Evolutionary conservation across 345 rosid species (phyloP), one percentile per base, ranked within the genome.

Genomic region (Pelargonium nanum): DNA sequence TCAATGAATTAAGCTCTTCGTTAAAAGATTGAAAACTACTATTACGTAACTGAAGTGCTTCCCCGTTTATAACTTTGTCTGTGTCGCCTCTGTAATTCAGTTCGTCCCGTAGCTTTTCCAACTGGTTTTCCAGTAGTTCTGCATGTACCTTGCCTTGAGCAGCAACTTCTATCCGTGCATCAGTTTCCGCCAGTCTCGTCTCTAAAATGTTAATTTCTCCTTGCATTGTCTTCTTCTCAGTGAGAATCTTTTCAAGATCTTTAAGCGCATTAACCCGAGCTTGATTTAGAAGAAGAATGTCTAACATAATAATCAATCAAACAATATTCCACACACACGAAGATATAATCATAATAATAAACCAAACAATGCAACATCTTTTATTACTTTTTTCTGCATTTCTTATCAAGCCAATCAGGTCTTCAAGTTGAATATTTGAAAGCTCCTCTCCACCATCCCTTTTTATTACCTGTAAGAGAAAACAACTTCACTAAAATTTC

Each of bases 361-460:
- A 4, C 22, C 32, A 22, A 22, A n/a, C 58, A 63, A 2, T 6
- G 32, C 25, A 24, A 65, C 25, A 22, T 58, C 62, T 55, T 75
- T 40, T 78, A 92, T 40, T 78, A 92, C 98, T 92, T 75, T 78
- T 85, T 69, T 92, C 96, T 28, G 95, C 89, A 75, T 73, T 87
- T 75, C 82, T 83, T 74, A 89, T 83, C 89, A 89, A 82, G 70
- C 74, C 71, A 62, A 82, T 78, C 63, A 92, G 74, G 65, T 89
- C 88, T 61, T 73, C 86, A 65, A 74, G 71, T 60, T 84, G 93
- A 68, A 81, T 67, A 56, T 59, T 63, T 44, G 93, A 65, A 34
- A 75, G 71, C 50, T 73, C 72, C 65, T 70, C 75, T 64, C 65
- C 85, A 26, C 77, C 77, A 70, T 67, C 83, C 58, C 65, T 58